Base-by-base conservation (phyloP, 805 yeast species). In the Clavispora santaluciae region DNA sequence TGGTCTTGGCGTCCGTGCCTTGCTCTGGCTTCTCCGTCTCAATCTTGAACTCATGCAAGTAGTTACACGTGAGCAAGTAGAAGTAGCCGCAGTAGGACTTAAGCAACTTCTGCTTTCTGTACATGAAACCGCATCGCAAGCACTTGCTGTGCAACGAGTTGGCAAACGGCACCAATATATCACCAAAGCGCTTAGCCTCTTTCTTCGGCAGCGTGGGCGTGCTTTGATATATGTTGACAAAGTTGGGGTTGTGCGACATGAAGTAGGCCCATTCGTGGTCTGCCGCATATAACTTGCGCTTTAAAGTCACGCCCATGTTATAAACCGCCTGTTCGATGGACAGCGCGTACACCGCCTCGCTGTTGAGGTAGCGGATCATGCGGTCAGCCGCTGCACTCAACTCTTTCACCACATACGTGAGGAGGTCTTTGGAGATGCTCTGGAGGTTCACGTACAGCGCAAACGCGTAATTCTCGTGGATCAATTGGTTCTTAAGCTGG, bases 381-480 rank as follows among this genome's bases (percentile, higher is more conserved):
- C 56, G 60, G 22, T 68, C 72, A 5, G 64, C 38, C 10, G 61
- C 52, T 2, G 53, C 43, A 36, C 55, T 49, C 46, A 68, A 54
- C 40, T 69, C 75, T 46, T 66, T 67, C 31, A 63, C 43, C 15
- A 69, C 63, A 45, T 61, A 68, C 10, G 56, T 55, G 28, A 63
- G 59, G 29, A 69, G 55, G 35, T 69, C 73, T 34, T 54, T 59
- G 20, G 72, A 58, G 24, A 69, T 69, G 36, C 58, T 66, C 47
- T 69, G 75, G 35, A 69, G 55, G 42, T 69, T 69, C 26, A 64
- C 58, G 43, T 61, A 69, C 35, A 68, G 61, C 2, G 73, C 75
- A 50, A 61, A 68, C 44, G 64, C 56, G 45, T 64, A 69, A 50
- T 64, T 68, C 43, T 69, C 75, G 26, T 62, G 61, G 12, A 69